Percentiles rank a stretch among this genome's conserved stretches.
Evolutionary conservation across 2,329 filamentous ascomycete genomes (phyloP).

Genomic region (Pseudogymnoascus sp.): DNA sequence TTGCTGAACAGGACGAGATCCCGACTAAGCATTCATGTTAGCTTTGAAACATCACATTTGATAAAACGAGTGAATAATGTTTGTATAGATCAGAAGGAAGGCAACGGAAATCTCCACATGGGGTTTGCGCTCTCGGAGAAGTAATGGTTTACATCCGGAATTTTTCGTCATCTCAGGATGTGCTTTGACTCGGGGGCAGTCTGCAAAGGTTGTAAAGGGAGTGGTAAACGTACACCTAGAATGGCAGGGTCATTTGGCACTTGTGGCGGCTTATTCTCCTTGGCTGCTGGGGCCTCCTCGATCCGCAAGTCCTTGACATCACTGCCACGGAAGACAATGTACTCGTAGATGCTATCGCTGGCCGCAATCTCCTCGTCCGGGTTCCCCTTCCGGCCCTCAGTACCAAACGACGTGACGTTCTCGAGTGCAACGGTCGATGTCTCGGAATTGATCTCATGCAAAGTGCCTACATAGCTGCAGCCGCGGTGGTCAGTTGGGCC

Average conservation of each 20-base stretch:
- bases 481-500: conserved; percentile 18
- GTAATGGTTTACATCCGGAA: conserved; percentile 91
- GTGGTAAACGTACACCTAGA: conserved; percentile 75
- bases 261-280: conserved; percentile 65
- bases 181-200: conserved; percentile 3
- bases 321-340: conserved; percentile 95
- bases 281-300: conserved; percentile 68
- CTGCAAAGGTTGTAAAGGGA: conserved; percentile 12
- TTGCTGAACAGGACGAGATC: conserved; percentile 1
- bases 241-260: conserved; percentile 95
- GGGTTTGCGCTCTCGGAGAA: conserved; percentile 88
- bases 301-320: conserved; percentile 98
- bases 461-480: conserved; percentile 80
- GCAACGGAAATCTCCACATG: conserved; percentile 99
- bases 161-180: conserved; percentile 69
- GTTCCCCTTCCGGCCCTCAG: conserved; percentile 76
- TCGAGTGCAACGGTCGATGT: conserved; percentile 94
- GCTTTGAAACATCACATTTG: background rate
- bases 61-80: background rate
- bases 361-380: conserved; percentile 74
- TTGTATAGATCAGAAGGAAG: conserved; percentile 83
- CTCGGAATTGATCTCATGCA: conserved; percentile 97
- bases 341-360: conserved; percentile 88
- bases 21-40: conserved; percentile 2
- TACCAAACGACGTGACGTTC: conserved; percentile 89